phyloP scores from a whole-genome alignment of 1,284 basidiomycete species.

The Fomitiporia mediterranea region DNA sequence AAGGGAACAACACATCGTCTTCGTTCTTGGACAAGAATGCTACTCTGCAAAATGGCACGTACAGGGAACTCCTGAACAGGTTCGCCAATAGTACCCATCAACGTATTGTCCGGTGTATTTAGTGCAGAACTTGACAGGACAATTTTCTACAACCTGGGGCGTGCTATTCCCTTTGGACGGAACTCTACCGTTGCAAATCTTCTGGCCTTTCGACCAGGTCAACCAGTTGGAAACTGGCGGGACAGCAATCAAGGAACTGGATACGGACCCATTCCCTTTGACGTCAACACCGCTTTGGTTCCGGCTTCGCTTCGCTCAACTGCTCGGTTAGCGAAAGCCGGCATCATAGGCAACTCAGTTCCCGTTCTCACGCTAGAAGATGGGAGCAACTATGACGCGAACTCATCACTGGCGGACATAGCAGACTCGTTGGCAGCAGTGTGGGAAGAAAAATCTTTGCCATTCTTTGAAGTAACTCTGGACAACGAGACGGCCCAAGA shows the following conservation, averaged over 20 bases:
- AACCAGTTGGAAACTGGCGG: constrained; percentile 45
- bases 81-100: constrained; percentile 27
- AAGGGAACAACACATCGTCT: constrained; percentile 28
- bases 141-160: constrained; percentile 25
- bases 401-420: constrained; percentile 28
- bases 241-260: constrained; percentile 46
- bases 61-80: constrained; percentile 31
- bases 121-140: constrained; percentile 19
- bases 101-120: neutral
- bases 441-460: constrained; percentile 39
- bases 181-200: constrained; percentile 28
- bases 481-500: constrained; percentile 28
- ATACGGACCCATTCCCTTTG: constrained; percentile 43
- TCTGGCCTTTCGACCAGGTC: constrained; percentile 33
- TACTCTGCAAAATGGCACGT: constrained; percentile 36
- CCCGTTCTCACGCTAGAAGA: neutral
- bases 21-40: constrained; percentile 28
- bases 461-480: constrained; percentile 40
- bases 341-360: constrained; percentile 26
- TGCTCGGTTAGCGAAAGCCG: constrained; percentile 32
- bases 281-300: constrained; percentile 45
- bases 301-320: constrained; percentile 45
- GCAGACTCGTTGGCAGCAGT: constrained; percentile 31
- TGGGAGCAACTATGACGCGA: constrained; percentile 4
- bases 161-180: constrained; percentile 33